A percentile compares a stretch with the other conserved stretches of the same genome.
Conservation (phyloP, 2,329 filamentous ascomycete genomes). For the Colletotrichum sp. region DNA sequence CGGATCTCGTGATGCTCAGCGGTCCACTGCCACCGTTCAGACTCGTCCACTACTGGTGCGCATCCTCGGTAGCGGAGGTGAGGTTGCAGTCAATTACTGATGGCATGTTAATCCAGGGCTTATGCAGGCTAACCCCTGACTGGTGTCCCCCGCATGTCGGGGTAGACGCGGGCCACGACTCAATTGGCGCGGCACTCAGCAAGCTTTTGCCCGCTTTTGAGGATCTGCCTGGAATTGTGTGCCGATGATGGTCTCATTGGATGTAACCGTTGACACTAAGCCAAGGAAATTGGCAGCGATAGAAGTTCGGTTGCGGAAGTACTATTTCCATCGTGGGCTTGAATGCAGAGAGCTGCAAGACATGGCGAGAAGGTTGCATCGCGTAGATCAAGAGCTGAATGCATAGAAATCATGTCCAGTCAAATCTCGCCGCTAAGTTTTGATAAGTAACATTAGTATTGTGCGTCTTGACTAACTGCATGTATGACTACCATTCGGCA, state of each 20-base stretch:
- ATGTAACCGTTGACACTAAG: not conserved
- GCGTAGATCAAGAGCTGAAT: not conserved
- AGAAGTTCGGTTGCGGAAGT: not conserved
- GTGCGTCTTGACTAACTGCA: not conserved
- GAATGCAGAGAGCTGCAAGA: not conserved
- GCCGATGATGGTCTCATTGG: not conserved
- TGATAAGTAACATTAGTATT: not conserved
- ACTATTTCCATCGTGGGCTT: not conserved
- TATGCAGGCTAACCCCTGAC: not conserved
- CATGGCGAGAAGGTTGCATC: not conserved
- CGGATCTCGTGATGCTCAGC: not conserved
- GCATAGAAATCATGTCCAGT: not conserved
- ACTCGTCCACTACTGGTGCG: conserved; percentile 5
- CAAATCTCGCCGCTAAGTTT: not conserved
- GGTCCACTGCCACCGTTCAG: not conserved
- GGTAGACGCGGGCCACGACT: not conserved
- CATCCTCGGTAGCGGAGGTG: not conserved
- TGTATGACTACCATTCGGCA: not conserved
- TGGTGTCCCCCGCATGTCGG: not conserved
- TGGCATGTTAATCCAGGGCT: not conserved
- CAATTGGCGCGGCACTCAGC: conserved; percentile 3
- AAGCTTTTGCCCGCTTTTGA: not conserved
- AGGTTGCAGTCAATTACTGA: conserved; percentile 1
- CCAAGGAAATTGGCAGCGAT: not conserved
- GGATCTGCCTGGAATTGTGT: not conserved